These are phyloP conservation scores for Gardenia jasminoides DNA, from an alignment of 257 asterid genomes.

Conservation along the genomic window DNA sequence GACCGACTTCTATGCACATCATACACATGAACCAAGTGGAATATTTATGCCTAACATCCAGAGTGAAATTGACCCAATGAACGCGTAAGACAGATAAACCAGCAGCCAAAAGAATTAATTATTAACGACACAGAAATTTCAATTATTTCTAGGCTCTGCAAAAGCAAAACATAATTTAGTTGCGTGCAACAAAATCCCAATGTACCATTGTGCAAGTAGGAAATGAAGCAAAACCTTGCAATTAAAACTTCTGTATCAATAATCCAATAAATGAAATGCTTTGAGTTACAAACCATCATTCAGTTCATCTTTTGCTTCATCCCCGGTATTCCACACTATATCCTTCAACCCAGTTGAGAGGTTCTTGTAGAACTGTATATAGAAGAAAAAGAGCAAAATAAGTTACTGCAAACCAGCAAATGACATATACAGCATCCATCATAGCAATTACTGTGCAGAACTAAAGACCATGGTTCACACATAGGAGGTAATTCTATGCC, in stretches of 20 bases:
- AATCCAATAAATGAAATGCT: not conserved
- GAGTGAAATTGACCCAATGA: not conserved
- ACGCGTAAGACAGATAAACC: too few species aligned
- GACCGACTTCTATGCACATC: not conserved
- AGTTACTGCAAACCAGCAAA: not conserved
- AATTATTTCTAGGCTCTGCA: not conserved
- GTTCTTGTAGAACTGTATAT: slow-evolving; percentile 74
- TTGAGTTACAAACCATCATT: slow-evolving; percentile 38
- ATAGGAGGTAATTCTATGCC: not conserved
- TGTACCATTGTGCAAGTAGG: not conserved
- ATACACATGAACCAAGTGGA: not conserved
- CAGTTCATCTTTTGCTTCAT: slow-evolving; percentile 49
- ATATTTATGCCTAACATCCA: too few species aligned
- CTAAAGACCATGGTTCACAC: not conserved
- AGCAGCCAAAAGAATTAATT: not conserved
- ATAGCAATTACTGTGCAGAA: not conserved
- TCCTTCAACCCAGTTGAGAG: slow-evolving; percentile 88
- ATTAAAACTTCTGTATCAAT: not conserved
- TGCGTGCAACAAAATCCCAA: not conserved
- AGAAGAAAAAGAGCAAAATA: slow-evolving; percentile 6
- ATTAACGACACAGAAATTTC: not conserved
- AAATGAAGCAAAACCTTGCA: not conserved
- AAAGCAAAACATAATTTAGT: not conserved
- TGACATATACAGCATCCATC: not conserved
- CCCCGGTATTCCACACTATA: slow-evolving; percentile 76